These are phyloP conservation scores for Hansenula sp. DNA, from an alignment of 1,139 yeast species.

Conservation along the genomic window DNA sequence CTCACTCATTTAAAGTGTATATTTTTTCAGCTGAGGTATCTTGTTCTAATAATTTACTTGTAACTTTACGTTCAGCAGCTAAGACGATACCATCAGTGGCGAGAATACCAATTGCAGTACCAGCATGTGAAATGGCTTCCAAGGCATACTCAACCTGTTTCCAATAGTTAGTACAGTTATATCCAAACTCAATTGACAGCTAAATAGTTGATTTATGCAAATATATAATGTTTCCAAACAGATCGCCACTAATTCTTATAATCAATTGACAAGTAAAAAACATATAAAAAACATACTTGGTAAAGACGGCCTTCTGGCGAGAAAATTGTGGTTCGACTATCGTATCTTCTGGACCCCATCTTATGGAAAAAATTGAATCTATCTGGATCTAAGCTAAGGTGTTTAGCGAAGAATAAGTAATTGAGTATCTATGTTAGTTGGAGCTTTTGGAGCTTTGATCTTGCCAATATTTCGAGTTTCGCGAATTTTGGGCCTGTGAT, in stretches of 20 bases:
- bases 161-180: neutral
- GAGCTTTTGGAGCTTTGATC: neutral
- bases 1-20: conserved; percentile 66
- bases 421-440: too few species aligned
- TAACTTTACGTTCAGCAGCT: conserved; percentile 94
- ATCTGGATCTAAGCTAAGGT: too few species aligned
- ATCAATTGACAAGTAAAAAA: neutral
- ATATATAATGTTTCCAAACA: neutral
- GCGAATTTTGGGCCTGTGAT: neutral
- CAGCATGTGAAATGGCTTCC: conserved; percentile 97
- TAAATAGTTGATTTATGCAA: neutral
- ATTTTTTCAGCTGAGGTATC: conserved; percentile 92
- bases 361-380: neutral
- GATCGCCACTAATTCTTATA: neutral
- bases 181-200: neutral
- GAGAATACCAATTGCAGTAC: conserved; percentile 94
- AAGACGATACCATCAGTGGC: conserved; percentile 91
- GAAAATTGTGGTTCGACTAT: conserved; percentile 95
- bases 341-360: conserved; percentile 70
- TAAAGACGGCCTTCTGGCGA: conserved; percentile 98
- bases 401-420: too few species aligned
- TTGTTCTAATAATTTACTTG: conserved; percentile 87
- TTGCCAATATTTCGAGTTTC: neutral
- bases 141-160: conserved; percentile 83
- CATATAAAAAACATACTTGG: conserved; percentile 44